Conservation (phyloP, 2,329 filamentous ascomycete species). For the Hortaea sp. region DNA sequence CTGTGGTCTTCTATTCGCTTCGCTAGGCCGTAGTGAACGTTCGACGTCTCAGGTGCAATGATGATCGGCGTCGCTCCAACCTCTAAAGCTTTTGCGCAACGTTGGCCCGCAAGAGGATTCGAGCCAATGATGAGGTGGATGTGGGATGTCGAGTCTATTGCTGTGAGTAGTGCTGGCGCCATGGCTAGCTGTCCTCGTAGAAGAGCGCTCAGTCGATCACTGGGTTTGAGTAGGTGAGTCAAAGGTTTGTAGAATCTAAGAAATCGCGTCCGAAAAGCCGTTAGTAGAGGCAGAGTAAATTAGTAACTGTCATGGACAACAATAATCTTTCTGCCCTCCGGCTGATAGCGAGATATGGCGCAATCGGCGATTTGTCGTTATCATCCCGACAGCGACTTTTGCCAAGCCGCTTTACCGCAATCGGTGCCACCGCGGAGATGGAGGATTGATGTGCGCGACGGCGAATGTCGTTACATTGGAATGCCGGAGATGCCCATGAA, state of each 20-base stretch:
- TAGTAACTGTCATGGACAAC: not conserved
- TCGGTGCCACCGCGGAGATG: not conserved
- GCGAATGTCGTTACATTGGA: too few relatives aligned
- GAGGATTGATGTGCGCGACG: too few relatives aligned
- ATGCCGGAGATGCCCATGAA: too few relatives aligned
- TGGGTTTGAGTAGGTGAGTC: too few relatives aligned
- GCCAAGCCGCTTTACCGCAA: not conserved
- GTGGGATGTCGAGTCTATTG: slow-evolving; percentile 58
- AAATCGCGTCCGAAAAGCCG: too few relatives aligned
- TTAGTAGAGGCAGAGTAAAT: too few relatives aligned
- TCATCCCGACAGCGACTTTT: not conserved
- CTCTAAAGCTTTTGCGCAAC: slow-evolving; percentile 68
- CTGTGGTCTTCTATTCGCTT: slow-evolving; percentile 56
- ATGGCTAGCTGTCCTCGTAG: slow-evolving; percentile 17
- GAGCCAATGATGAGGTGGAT: slow-evolving; percentile 79
- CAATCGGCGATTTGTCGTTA: not conserved
- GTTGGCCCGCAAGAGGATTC: slow-evolving; percentile 75
- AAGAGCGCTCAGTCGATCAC: not conserved
- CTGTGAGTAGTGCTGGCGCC: slow-evolving; percentile 56
- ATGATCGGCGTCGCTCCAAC: slow-evolving; percentile 74
- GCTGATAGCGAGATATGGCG: not conserved
- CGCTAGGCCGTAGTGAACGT: slow-evolving; percentile 49
- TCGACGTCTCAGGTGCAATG: slow-evolving; percentile 53
- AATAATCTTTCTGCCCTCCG: not conserved
- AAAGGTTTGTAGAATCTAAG: too few relatives aligned